phyloP scores from a whole-genome alignment of 345 rosid species.

The Hibiscus tridactylites region DNA sequence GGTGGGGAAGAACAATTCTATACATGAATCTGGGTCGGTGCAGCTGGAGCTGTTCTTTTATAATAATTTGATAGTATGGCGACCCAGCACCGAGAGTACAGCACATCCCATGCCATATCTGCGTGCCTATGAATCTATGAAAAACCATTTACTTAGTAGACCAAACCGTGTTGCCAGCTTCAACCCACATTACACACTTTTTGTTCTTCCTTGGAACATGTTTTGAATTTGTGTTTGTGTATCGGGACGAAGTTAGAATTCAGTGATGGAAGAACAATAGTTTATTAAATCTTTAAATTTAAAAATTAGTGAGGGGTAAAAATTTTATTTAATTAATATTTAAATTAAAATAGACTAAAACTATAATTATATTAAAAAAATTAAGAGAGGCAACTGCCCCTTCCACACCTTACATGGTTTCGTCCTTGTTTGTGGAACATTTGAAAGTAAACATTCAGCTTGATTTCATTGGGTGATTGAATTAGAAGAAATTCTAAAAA shows the following conservation, averaged over 20 bases:
- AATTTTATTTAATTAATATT: no score
- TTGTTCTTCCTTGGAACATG: not conserved
- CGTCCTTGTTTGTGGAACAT: no score
- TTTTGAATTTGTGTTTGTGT: no score
- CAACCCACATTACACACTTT: not conserved
- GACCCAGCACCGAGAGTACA: not conserved
- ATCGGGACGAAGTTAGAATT: no score
- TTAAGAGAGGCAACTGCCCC: no score
- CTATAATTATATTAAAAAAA: no score
- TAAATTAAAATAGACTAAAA: no score
- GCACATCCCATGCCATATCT: not conserved
- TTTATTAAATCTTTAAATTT: no score
- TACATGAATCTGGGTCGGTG: not conserved
- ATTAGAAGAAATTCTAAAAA: not conserved
- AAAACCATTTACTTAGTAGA: not conserved
- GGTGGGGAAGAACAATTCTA: not conserved
- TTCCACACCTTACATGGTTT: no score
- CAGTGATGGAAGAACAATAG: no score
- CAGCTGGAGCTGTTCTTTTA: not conserved
- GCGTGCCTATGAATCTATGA: not conserved
- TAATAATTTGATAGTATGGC: not conserved
- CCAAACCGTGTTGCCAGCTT: conserved; percentile 1
- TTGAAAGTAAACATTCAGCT: not conserved
- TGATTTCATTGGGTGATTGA: not conserved
- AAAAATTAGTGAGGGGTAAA: no score